Percentiles rank a stretch among this genome's conserved stretches.
Evolutionary conservation across 1,284 basidiomycete genomes (phyloP).

Genomic region (Cryptococcus sp.): DNA sequence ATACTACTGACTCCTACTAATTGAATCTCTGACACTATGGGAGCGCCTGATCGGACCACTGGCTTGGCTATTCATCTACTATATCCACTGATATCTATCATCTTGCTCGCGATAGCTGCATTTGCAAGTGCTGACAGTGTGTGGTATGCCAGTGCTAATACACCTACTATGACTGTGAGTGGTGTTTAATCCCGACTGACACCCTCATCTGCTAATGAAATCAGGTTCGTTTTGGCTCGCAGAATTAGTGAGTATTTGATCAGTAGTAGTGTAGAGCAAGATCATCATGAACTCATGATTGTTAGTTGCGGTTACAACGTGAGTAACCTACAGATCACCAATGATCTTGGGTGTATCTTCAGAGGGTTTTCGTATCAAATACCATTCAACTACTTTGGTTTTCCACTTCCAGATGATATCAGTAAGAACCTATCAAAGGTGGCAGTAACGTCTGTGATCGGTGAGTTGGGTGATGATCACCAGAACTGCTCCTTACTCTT

Average conservation of each 20-base stretch:
- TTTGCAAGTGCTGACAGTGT: slow-evolving; percentile 31
- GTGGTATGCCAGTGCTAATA: slow-evolving; percentile 29
- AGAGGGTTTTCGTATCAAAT: slow-evolving; percentile 32
- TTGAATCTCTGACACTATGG: slow-evolving; percentile 11
- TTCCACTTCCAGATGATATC: slow-evolving; percentile 28
- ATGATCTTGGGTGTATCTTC: slow-evolving; percentile 29
- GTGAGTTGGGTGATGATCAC: slow-evolving; percentile 2
- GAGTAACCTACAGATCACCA: slow-evolving; percentile 26
- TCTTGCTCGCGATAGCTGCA: slow-evolving; percentile 28
- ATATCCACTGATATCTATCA: slow-evolving; percentile 28
- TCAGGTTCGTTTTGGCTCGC: slow-evolving; percentile 26
- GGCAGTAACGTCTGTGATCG: slow-evolving; percentile 15
- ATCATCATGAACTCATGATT: neutral
- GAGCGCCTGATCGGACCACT: slow-evolving; percentile 21
- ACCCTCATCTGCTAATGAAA: neutral
- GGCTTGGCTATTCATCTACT: slow-evolving; percentile 34
- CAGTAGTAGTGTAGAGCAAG: neutral
- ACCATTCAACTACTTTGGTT: slow-evolving; percentile 30
- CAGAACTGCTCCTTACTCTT: neutral
- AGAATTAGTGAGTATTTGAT: slow-evolving; percentile 19
- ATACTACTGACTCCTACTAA: neutral
- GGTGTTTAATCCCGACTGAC: neutral
- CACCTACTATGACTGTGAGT: slow-evolving; percentile 18
- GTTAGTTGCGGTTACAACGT: slow-evolving; percentile 35
- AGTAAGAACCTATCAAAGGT: slow-evolving; percentile 22